These are phyloP conservation scores for Aeschynomene evenia DNA, from an alignment of 306 rosid species.

Conservation along the genomic window DNA sequence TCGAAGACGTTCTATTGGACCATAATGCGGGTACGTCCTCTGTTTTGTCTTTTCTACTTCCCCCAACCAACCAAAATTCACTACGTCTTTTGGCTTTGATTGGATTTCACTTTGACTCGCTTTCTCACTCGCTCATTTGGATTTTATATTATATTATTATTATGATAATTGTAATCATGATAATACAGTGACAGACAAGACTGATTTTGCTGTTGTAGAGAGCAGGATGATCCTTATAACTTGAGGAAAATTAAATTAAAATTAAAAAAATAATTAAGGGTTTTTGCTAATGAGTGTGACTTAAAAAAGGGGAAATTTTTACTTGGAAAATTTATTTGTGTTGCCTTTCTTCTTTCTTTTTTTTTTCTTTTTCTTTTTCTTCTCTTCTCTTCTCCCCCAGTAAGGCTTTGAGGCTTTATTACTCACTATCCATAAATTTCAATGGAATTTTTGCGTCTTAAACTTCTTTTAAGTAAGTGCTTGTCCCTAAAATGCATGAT, in stretches of 20 bases:
- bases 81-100: background rate
- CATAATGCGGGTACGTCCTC: constrained; percentile 56
- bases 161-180: no score
- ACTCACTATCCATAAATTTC: background rate
- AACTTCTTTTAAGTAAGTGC: background rate
- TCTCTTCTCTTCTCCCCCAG: no score
- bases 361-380: background rate
- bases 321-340: no score
- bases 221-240: background rate
- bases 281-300: no score
- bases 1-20: constrained; percentile 78
- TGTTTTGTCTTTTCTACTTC: background rate
- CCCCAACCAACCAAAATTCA: background rate
- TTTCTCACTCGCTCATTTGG: background rate
- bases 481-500: background rate
- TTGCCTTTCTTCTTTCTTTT: no score
- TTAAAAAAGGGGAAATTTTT: no score
- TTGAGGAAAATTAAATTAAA: background rate
- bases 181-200: background rate
- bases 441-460: background rate
- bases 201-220: background rate
- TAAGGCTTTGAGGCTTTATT: no score
- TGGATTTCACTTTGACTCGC: background rate
- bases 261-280: background rate
- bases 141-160: no score